phyloP scores from a whole-genome alignment of 148 eudicot genomes.

The Vaccinium darrowii region DNA sequence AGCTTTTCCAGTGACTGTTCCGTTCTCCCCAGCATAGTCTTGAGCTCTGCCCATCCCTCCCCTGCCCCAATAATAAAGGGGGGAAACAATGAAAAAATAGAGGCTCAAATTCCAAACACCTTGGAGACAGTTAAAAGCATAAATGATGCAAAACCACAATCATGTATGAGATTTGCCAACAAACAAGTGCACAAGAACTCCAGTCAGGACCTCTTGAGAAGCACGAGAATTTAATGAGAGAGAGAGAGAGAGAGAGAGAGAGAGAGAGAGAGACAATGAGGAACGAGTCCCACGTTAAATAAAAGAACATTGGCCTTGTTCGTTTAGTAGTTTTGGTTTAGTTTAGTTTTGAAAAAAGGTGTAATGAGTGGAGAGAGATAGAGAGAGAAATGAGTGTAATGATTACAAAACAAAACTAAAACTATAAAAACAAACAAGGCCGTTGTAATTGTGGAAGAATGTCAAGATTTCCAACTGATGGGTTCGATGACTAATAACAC shows the following conservation, averaged over 20 bases:
- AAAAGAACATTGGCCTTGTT: background rate
- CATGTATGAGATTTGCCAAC: background rate
- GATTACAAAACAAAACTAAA: too few relatives aligned
- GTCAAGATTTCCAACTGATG: background rate
- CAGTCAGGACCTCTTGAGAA: background rate
- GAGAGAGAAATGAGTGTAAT: too few relatives aligned
- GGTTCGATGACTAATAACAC: background rate
- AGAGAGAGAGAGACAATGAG: background rate
- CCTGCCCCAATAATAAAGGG: constrained; percentile 38
- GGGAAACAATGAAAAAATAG: background rate
- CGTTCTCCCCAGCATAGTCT: constrained; percentile 77
- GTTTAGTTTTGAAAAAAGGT: too few relatives aligned
- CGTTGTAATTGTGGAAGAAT: background rate
- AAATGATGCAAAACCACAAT: background rate
- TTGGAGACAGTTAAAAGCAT: constrained; percentile 8
- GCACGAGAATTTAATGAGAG: background rate
- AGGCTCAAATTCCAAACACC: background rate
- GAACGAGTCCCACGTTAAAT: background rate
- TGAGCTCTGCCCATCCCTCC: constrained; percentile 78
- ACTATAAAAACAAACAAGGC: too few relatives aligned
- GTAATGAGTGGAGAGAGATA: too few relatives aligned
- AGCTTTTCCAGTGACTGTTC: constrained; percentile 82
- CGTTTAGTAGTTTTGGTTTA: too few relatives aligned
- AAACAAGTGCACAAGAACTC: background rate
- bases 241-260: background rate